Evolutionary conservation across 495 filamentous ascomycete genomes (phyloP), one percentile per base, ranked within the genome.

Genomic region (Daldinia decipiens): DNA sequence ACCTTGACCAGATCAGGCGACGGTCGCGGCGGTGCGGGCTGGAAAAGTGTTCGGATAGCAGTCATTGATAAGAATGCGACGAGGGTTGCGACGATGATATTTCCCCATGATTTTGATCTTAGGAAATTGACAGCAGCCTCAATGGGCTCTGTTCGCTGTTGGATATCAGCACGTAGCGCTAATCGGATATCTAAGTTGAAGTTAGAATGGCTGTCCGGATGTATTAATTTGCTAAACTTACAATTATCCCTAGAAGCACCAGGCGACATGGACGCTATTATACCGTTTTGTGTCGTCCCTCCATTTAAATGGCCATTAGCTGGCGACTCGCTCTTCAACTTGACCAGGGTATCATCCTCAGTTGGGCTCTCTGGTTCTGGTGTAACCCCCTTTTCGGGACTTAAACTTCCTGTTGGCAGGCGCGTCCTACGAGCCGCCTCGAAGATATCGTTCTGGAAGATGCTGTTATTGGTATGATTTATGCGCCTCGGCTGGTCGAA

Each of bases 1-100:
- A 96, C 91, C 78, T 96, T 97, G 72, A 97, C 90, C 15, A 97
- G 84, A 78, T 97, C 93, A 4, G 94, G 94, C 1, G 92, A 91
- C 5, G 93, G 88, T 29, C 86, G 87, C 24, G 86, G 85, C 1
- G 83, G 70, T 11, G 88, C 87, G 0, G 92, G 91, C 47, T 90
- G 83, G 38, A 93, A 88, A 43, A 97, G 76, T 21, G 87, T 82
- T 62, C 90, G 88, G 63, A 91, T 79, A 17, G 89, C 79, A 0
- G 85, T 76, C 65, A 91, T 81, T 0, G 88, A 86, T 4, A 93
- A 45, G 5, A 94, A 64, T 5, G 83, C 77, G 56, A 89, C 73
- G 6, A 91, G 53, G 1, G 87, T 71, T 21, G 86, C 83, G 50
- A 80, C 59, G 29, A 92, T 80, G 9, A 91, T 78, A n/a, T 88